Conservation (phyloP, 2,329 filamentous ascomycete genomes). For the Xylaria polymorpha region DNA sequence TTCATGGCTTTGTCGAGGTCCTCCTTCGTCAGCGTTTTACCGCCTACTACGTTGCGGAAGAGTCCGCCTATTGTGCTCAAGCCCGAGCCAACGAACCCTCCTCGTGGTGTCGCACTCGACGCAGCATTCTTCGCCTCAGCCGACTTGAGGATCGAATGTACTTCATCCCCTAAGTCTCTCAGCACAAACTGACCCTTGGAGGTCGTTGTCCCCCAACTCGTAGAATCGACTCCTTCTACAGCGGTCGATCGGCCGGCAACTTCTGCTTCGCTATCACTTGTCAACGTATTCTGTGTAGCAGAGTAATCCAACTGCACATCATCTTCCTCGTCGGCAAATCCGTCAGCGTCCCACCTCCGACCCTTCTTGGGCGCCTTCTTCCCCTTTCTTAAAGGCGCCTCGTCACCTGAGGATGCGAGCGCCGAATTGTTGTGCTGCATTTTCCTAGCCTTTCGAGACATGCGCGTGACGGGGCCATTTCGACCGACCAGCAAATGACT, state of each 20-base stretch:
- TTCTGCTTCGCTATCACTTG: slow-evolving; percentile 65
- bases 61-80: slow-evolving; percentile 86
- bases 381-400: slow-evolving; percentile 69
- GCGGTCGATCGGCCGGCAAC: slow-evolving; percentile 64
- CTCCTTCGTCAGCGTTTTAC: slow-evolving; percentile 88
- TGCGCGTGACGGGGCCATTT: slow-evolving; percentile 77
- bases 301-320: slow-evolving; percentile 90
- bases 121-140: slow-evolving; percentile 74
- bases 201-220: slow-evolving; percentile 86
- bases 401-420: slow-evolving; percentile 84
- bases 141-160: slow-evolving; percentile 85
- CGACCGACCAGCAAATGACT: slow-evolving; percentile 79
- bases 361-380: slow-evolving; percentile 82
- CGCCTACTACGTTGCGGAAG: slow-evolving; percentile 94
- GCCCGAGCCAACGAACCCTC: slow-evolving; percentile 80
- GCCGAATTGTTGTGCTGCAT: slow-evolving; percentile 73
- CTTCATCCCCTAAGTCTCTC: slow-evolving; percentile 92
- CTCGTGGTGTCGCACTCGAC: slow-evolving; percentile 58
- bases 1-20: slow-evolving; percentile 94
- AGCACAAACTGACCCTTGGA: slow-evolving; percentile 92
- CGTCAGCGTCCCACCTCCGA: slow-evolving; percentile 92
- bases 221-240: slow-evolving; percentile 79
- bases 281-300: slow-evolving; percentile 61
- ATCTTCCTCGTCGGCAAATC: slow-evolving; percentile 85
- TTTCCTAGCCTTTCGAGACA: slow-evolving; percentile 82